Percentiles rank a stretch among this genome's conserved stretches.
Conservation (phyloP, 495 filamentous ascomycete genomes). For the Xylaria acuta region DNA sequence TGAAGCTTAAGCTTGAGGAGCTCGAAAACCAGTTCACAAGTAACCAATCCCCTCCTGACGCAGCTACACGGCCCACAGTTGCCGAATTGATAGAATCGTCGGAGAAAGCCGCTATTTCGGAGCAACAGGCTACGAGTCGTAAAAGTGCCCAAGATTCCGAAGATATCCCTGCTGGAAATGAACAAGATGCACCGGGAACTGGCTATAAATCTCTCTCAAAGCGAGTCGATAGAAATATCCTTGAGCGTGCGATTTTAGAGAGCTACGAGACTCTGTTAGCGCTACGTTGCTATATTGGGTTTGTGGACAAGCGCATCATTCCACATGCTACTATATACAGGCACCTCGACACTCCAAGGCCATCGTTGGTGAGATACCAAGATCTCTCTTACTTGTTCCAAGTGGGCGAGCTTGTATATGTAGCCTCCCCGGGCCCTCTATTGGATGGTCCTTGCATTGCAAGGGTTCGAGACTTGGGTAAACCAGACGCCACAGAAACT, state of each 20-base stretch:
- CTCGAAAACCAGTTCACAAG: not conserved
- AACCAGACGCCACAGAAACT: not conserved
- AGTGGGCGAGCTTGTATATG: not conserved
- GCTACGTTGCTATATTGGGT: not conserved
- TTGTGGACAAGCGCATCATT: not conserved
- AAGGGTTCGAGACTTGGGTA: not conserved
- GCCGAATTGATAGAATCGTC: not conserved
- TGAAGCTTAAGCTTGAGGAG: not conserved
- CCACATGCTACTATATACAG: not conserved
- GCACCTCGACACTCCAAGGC: not conserved
- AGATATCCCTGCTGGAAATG: not conserved
- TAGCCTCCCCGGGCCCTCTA: not conserved
- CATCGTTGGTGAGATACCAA: not conserved
- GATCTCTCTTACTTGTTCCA: slow-evolving; percentile 3
- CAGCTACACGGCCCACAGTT: not conserved
- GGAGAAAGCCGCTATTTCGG: not conserved
- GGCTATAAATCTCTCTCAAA: not conserved
- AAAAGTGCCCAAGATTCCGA: not conserved
- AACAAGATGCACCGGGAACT: not conserved
- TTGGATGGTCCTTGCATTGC: not conserved
- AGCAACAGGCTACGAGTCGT: not conserved
- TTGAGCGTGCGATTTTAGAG: not conserved
- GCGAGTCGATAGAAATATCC: not conserved
- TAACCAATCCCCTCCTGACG: not conserved
- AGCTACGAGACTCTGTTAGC: not conserved